Evolutionary conservation across 148 eudicot species (phyloP), one percentile per base, ranked within the genome.

Genomic region (Rhododendron molle): DNA sequence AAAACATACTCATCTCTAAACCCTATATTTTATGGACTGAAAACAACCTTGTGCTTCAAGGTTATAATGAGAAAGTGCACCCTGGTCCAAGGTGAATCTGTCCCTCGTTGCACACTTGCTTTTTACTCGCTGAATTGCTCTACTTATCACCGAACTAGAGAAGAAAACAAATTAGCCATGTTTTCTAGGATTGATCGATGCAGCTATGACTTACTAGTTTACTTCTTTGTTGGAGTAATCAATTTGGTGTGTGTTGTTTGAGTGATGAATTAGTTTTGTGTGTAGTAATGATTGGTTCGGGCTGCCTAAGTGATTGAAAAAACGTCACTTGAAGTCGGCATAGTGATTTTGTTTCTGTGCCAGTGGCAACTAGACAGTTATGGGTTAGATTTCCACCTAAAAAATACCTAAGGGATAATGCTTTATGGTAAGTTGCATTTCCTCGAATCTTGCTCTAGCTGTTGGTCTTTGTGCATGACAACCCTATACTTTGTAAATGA

Each of bases 201-300:
- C 52, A 38, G 9, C 46, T 3, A 43, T 38, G 80, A 20, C 50
- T 43, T 44, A 44, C 56, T 67, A 46, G 30, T 46, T 44, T 78
- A 78, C 52, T 43, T 76, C n/a, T 40, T 76, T 78, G 81, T 47
- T 77, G 30, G 81, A 78, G 81, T 49, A 47, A 26, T 47, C 20
- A 1, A 78, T 47, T 26, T 46, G 54, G 81, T 4, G 28, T 38
- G 7, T 18, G 72, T 28, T 78, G 58, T 26, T 77, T 47, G 60
- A 47, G 60, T 14, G 49, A 16, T 78, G 32, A 15, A 47, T 78
- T 47, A 78, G 56, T 16, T 23, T 77, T 6, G 50, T 40, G 20
- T 77, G 32, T 16, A 77, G 80, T 20, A 43, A 43, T 34, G 14
- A 21, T 44, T 18, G 49, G 13, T 40, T 77, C 12, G 50, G 52